These are phyloP conservation scores for Arthroderma sp. DNA, from an alignment of 2,329 filamentous ascomycete species.

Conservation along the genomic window DNA sequence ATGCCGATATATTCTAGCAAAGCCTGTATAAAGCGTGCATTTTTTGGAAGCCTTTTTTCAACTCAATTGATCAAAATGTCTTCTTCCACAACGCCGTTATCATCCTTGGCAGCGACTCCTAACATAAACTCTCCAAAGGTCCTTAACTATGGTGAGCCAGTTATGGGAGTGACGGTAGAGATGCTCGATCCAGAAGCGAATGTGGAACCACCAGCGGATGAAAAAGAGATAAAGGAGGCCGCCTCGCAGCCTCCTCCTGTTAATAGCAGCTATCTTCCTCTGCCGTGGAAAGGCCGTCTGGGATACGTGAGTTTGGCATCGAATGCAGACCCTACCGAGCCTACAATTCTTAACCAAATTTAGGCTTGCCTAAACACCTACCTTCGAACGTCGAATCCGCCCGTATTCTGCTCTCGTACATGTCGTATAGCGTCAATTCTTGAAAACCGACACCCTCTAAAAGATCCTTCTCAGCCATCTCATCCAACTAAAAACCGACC, in stretches of 20 bases:
- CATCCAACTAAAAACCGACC: constrained; percentile 78
- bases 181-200: constrained; percentile 41
- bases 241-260: constrained; percentile 57
- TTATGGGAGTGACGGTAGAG: constrained; percentile 2
- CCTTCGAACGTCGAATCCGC: constrained; percentile 63
- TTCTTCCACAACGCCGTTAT: too few relatives aligned
- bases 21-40: too few relatives aligned
- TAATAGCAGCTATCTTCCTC: constrained; percentile 67
- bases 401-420: constrained; percentile 81
- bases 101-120: too few relatives aligned
- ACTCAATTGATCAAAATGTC: too few relatives aligned
- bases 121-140: too few relatives aligned
- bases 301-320: constrained; percentile 59
- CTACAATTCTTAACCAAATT: not conserved
- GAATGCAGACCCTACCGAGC: too few relatives aligned
- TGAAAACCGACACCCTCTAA: constrained; percentile 72
- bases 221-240: constrained; percentile 46
- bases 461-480: constrained; percentile 60
- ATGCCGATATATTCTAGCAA: too few relatives aligned
- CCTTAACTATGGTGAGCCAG: not conserved
- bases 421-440: constrained; percentile 84
- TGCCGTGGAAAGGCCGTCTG: constrained; percentile 81
- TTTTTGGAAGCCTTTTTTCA: too few relatives aligned
- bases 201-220: constrained; percentile 37
- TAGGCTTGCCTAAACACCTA: constrained; percentile 88